A percentile compares a stretch with the other conserved stretches of the same genome.
Evolutionary conservation across 192 early-diverging fungal genomes (phyloP).

Genomic region (Coemansia sp.): DNA sequence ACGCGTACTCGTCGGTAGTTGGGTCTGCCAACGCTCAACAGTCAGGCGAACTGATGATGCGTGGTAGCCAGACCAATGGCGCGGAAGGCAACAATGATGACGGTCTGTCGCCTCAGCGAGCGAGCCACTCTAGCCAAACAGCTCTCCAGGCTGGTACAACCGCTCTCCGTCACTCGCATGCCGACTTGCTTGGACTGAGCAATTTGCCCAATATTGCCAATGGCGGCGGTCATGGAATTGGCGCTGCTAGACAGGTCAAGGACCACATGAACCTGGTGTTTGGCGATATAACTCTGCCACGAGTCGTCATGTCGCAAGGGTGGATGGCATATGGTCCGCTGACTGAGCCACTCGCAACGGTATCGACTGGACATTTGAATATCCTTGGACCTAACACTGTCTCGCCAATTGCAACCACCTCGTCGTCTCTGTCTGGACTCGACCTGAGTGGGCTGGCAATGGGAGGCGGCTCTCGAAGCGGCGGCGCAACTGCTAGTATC

Average conservation of each 20-base stretch:
- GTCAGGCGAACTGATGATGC: not conserved
- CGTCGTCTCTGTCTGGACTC: constrained; percentile 17
- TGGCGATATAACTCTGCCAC: constrained; percentile 15
- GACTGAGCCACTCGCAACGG: constrained; percentile 28
- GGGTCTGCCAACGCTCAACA: not conserved
- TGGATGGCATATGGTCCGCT: constrained; percentile 38
- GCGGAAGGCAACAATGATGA: not conserved
- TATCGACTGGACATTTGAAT: not conserved
- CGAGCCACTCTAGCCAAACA: not conserved
- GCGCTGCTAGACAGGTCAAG: not conserved
- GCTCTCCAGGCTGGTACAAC: not conserved
- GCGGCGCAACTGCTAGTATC: not conserved
- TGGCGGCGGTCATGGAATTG: not conserved
- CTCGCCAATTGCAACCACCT: constrained; percentile 8
- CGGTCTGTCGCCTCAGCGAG: not conserved
- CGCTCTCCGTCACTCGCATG: not conserved
- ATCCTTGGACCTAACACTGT: not conserved
- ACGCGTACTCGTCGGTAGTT: not conserved
- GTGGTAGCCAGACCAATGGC: constrained; percentile 1
- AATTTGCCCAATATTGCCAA: not conserved
- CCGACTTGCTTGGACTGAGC: not conserved
- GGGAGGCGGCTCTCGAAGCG: constrained; percentile 10
- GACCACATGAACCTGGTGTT: constrained; percentile 25
- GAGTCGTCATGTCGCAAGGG: constrained; percentile 31
- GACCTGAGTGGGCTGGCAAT: constrained; percentile 10